phyloP scores from a whole-genome alignment of 139 green algal species.

The Tetradesmus lagerheimii region DNA sequence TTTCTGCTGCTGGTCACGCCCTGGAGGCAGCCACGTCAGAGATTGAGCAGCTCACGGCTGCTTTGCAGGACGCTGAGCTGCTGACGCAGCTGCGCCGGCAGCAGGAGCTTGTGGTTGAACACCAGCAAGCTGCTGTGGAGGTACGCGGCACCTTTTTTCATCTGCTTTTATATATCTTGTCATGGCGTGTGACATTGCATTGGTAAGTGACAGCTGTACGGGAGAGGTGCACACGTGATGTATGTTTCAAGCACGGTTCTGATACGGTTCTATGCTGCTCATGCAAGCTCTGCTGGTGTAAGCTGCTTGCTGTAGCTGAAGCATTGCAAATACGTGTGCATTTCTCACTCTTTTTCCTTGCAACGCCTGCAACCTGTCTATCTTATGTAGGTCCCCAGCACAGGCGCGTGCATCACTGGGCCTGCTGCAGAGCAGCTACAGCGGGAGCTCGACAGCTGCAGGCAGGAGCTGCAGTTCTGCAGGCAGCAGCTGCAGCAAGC shows the following conservation, averaged over 20 bases:
- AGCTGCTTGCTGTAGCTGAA: no score
- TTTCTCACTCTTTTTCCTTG: no score
- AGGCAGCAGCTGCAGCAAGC: slow-evolving; percentile 18
- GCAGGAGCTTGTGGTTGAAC: neutral
- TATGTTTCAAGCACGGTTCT: no score
- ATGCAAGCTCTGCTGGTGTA: no score
- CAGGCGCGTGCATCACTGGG: neutral
- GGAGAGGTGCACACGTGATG: no score
- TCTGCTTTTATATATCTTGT: neutral
- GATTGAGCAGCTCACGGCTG: slow-evolving; percentile 39
- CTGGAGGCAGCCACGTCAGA: neutral
- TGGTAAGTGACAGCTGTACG: no score
- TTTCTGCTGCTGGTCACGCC: neutral
- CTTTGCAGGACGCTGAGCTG: neutral
- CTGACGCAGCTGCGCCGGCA: slow-evolving; percentile 1
- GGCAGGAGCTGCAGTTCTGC: slow-evolving; percentile 2
- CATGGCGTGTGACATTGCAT: neutral
- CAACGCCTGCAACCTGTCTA: no score
- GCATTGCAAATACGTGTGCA: no score
- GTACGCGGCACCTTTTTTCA: neutral
- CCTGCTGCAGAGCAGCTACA: slow-evolving; percentile 5
- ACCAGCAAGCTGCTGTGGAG: neutral
- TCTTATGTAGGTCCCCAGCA: neutral
- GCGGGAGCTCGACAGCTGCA: neutral
- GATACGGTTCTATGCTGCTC: no score